Evolutionary conservation across 2,329 filamentous ascomycete genomes (phyloP).

Genomic region (Claviceps cyperi): DNA sequence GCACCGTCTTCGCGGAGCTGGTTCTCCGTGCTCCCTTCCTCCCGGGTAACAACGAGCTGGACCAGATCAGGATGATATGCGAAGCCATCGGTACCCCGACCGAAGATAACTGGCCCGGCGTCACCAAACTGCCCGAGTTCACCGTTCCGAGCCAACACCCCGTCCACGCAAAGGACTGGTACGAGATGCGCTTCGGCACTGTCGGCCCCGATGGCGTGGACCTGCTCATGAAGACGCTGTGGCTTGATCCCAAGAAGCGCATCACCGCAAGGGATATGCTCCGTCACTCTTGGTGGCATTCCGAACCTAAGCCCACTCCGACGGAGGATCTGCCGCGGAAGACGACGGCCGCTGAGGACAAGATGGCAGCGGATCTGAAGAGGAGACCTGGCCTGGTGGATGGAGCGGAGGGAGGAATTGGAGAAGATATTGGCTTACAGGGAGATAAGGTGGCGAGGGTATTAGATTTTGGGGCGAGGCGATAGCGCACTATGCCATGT

Average conservation of each 20-base stretch:
- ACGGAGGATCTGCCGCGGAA: conserved; percentile 73
- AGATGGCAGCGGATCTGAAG: conserved; percentile 71
- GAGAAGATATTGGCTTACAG: conserved; percentile 74
- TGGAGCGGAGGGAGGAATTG: conserved; percentile 55
- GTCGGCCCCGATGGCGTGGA: conserved; percentile 76
- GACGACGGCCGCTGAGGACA: conserved; percentile 43
- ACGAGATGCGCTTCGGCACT: conserved; percentile 62
- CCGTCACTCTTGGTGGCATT: conserved; percentile 73
- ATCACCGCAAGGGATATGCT: conserved; percentile 66
- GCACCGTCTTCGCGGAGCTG: conserved; percentile 84
- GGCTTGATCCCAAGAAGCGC: conserved; percentile 73
- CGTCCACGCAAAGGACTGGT: conserved; percentile 55
- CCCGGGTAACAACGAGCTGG: conserved; percentile 69
- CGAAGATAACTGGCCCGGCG: conserved; percentile 91
- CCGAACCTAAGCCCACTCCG: conserved; percentile 67
- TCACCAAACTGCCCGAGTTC: conserved; percentile 66
- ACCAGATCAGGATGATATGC: conserved; percentile 74
- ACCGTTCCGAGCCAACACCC: conserved; percentile 51
- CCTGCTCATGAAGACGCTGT: conserved; percentile 70
- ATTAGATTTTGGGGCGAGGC: too few species aligned
- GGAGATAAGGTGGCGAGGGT: conserved; percentile 16
- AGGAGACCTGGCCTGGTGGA: conserved; percentile 50
- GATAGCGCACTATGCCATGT: too few species aligned
- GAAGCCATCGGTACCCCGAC: conserved; percentile 78
- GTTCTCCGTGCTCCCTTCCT: conserved; percentile 72